phyloP scores from a whole-genome alignment of 148 eudicot species.

The Spergularia marina region DNA sequence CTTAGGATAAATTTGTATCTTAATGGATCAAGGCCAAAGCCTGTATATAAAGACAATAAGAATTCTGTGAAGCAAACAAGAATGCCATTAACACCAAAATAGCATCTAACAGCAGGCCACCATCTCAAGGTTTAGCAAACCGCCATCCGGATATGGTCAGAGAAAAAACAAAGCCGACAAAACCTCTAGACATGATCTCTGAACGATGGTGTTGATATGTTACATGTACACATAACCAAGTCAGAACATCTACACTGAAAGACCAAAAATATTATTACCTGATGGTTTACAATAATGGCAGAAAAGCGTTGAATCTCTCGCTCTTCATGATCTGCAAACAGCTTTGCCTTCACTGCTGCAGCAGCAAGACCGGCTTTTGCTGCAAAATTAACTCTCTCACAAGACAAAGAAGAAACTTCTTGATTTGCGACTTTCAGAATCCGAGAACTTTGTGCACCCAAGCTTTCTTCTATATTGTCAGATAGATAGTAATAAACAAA shows the following conservation, averaged over 20 bases:
- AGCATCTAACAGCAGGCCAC: neutral
- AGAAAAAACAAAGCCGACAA: too few species aligned
- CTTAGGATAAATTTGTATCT: too few species aligned
- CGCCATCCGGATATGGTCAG: too few species aligned
- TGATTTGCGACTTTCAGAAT: conserved; percentile 32
- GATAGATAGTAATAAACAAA: conserved; percentile 14
- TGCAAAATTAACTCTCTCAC: conserved; percentile 68
- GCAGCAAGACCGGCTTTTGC: conserved; percentile 90
- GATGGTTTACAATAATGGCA: conserved; percentile 92
- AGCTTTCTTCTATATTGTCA: conserved; percentile 37
- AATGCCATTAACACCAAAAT: neutral
- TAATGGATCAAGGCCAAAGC: neutral
- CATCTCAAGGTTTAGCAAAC: neutral
- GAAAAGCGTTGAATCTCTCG: conserved; percentile 93
- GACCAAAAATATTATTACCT: conserved; percentile 43
- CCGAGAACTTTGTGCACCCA: conserved; percentile 35
- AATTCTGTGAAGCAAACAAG: neutral
- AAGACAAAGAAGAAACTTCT: conserved; percentile 49
- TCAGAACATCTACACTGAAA: conserved; percentile 6
- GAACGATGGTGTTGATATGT: too few species aligned
- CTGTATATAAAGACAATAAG: neutral
- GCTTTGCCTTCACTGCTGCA: conserved; percentile 82
- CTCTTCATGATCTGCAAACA: conserved; percentile 97
- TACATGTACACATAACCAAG: neutral
- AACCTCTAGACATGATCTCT: too few species aligned